Evolutionary conservation across 805 yeast species (phyloP), one percentile per base, ranked within the genome.

Genomic region (Kluyveromyces lactis): DNA sequence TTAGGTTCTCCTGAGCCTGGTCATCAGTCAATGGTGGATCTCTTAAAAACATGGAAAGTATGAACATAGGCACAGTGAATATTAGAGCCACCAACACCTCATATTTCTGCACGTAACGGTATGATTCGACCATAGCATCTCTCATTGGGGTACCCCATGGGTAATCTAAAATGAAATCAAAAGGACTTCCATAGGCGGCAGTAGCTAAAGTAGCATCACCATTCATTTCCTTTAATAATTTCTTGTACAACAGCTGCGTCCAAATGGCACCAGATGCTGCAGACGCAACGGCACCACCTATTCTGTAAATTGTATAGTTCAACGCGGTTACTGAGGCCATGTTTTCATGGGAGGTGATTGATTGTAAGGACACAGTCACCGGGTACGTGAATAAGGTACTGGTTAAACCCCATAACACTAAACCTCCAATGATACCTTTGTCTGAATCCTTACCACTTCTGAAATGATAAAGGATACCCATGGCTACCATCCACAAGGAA

Each of bases 191-290:
- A 49, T 77, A 79, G 10, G 77, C 80, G 2, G 41, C 43, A 0
- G 60, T 47, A 7, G 76, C 75, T 13, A 70, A 45, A 0, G 67
- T 55, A 1, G 58, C 48, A 41, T 71, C 64, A 5, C 55, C 52
- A 6, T 54, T 51, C 48, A 66, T 44, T 40, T 61, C 48, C 34
- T 63, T 57, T 26, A 50, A 40, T 35, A 77, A 57, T 49, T 68
- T 53, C 17, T 53, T 51, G 52, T 74, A 81, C 50, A 81, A 62
- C 13, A 67, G 53, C 46, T 78, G 78, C 9, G 85, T 74, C 86
- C 86, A 81, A 31, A 81, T 68, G 21, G 86, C 85, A 48, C 86
- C 87, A n/a, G 83, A 70, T n/a, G 81, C 72, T 16, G 81, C 62
- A 26, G 71, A 59, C 17, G 87, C 87, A 37, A 79, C 54, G 4